These are phyloP conservation scores for Barnettozyma botsteinii DNA, from an alignment of 805 yeast genomes.

Conservation along the genomic window DNA sequence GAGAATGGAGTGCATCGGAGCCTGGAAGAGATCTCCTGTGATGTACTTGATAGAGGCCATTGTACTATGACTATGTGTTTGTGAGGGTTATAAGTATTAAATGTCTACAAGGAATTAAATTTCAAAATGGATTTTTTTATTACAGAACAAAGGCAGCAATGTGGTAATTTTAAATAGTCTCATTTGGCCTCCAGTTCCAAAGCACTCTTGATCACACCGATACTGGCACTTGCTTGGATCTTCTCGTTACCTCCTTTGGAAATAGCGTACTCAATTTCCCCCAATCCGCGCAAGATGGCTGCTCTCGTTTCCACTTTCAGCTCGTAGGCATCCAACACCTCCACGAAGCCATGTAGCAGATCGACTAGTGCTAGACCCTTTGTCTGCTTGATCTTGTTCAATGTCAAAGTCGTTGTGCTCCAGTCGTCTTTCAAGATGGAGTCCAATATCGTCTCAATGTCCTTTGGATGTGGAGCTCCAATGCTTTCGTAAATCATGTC, in stretches of 20 bases:
- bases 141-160: too few relatives aligned
- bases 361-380: constrained; percentile 92
- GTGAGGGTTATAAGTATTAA: neutral
- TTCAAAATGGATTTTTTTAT: too few relatives aligned
- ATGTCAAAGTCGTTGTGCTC: constrained; percentile 65
- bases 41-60: constrained; percentile 32
- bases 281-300: constrained; percentile 59
- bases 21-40: constrained; percentile 51
- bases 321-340: constrained; percentile 62
- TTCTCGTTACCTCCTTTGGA: constrained; percentile 90
- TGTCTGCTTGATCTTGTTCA: constrained; percentile 55
- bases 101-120: too few relatives aligned
- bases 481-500: constrained; percentile 88
- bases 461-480: constrained; percentile 91
- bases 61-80: neutral
- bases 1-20: constrained; percentile 36
- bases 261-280: constrained; percentile 87
- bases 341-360: constrained; percentile 68
- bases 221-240: constrained; percentile 82
- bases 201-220: constrained; percentile 70
- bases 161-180: too few relatives aligned
- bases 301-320: constrained; percentile 58
- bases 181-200: constrained; percentile 29
- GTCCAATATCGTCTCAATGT: constrained; percentile 67
- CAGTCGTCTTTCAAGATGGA: constrained; percentile 84